Evolutionary conservation across 208 protist species (phyloP).

Genomic region (Trichomonas tenax): DNA sequence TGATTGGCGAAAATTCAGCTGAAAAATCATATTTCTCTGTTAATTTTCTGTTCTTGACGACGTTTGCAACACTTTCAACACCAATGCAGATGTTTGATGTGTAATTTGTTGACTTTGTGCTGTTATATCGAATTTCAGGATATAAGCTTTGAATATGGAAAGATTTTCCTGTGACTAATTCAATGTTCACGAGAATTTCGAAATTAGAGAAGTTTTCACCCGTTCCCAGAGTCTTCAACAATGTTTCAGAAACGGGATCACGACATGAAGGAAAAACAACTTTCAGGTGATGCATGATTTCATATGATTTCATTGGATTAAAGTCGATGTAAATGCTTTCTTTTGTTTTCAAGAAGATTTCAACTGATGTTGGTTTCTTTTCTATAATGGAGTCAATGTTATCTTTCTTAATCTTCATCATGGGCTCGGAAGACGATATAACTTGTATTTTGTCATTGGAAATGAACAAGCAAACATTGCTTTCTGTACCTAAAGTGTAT

Average conservation of each 20-base stretch:
- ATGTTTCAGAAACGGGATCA: neutral
- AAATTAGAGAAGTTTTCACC: neutral
- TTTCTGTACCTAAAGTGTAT: neutral
- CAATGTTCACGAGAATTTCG: neutral
- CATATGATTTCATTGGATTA: neutral
- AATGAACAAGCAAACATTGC: neutral
- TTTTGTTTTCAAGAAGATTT: neutral
- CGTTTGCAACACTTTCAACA: neutral
- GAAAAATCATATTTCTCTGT: neutral
- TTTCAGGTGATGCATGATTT: neutral
- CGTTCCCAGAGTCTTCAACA: neutral
- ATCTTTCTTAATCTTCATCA: neutral
- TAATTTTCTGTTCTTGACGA: neutral
- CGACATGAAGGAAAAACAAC: neutral
- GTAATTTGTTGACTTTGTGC: neutral
- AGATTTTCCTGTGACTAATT: neutral
- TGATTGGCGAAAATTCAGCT: neutral
- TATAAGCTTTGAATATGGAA: neutral
- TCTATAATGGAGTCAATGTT: neutral
- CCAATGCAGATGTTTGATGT: neutral
- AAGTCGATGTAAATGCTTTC: neutral
- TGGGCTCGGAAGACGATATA: neutral
- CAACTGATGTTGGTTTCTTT: neutral
- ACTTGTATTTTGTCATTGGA: neutral
- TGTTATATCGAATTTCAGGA: neutral